Evolutionary conservation across 306 rosid species (phyloP), one percentile per base, ranked within the genome.

Genomic region (Castanea mollissima): DNA sequence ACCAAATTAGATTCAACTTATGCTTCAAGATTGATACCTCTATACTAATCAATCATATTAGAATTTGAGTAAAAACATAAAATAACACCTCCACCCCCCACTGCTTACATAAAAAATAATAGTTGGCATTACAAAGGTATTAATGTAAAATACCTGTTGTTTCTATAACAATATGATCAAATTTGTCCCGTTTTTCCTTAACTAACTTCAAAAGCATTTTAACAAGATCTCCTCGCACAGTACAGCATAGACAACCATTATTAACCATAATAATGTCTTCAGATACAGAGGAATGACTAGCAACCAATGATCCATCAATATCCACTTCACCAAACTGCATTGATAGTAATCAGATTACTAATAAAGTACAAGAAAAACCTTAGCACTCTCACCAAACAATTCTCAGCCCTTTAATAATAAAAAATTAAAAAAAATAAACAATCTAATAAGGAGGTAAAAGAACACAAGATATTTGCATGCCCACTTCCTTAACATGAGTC

Each of bases 321-420:
- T 94, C 97, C 76, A 94, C 97, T 92, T 91, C 98, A 67, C 97
- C 98, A 88, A 94, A 94, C 97, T 94, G 96, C 89, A 86, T 79
- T 83, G 21, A 70, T 52, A 68, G 7, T 35, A 78, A 67, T 32
- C 34, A 14, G 9, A 73, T 29, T 44, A 67, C 58, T 15, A 5
- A 74, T 14, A 2, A 74, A 55, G 21, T 52, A 75, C 63, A 69
- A 62, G 46, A 82, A 52, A 2, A 57, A 57, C 23, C 54, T n/a
- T 3, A 78, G 21, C 32, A 59, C 35, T 6, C 19, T 65, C 57
- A 46, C 41, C n/a, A 60, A 64, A 79, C 63, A 63, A 20, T 32
- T 58, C 5, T 72, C 31, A 51, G 69, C 9, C 19, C 55, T 41
- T 41, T 41, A 41, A 7, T 41, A 41, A 41, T 41, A 8, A 41